phyloP scores from a whole-genome alignment of 768 basidiomycete species.

The Auricularia sp. region DNA sequence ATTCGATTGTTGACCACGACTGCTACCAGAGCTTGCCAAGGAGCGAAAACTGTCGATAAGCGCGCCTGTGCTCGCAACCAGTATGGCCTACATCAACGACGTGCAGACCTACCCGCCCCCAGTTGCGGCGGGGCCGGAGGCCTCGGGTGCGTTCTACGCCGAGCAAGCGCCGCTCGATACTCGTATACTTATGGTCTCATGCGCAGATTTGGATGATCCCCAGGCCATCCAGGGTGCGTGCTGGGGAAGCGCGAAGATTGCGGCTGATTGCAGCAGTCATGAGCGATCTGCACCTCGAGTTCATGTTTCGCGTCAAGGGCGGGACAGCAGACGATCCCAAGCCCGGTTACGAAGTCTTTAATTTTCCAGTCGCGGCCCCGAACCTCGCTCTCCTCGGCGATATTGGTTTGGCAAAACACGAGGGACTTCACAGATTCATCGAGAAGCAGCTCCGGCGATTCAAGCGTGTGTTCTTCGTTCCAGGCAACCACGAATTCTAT shows the following conservation, averaged over 20 bases:
- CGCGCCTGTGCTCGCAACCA: background rate
- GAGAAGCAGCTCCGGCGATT: conserved; percentile 20
- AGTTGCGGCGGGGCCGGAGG: background rate
- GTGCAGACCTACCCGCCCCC: background rate
- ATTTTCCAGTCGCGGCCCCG: conserved; percentile 18
- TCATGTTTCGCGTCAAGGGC: conserved; percentile 7
- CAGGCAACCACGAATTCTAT: conserved; percentile 25
- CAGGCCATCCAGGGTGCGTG: background rate
- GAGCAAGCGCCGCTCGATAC: background rate
- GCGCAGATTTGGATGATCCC: background rate
- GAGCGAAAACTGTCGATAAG: background rate
- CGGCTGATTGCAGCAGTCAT: conserved; percentile 9
- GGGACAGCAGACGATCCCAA: background rate
- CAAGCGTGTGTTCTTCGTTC: conserved; percentile 23
- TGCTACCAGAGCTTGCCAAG: background rate
- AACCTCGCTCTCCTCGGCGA: conserved; percentile 29
- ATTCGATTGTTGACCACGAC: background rate
- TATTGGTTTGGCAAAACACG: conserved; percentile 24
- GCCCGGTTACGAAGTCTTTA: conserved; percentile 13
- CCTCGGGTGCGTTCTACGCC: background rate
- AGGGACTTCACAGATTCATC: conserved; percentile 24
- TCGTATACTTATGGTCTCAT: background rate
- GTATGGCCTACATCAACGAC: background rate
- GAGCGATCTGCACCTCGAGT: conserved; percentile 24
- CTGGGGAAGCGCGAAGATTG: background rate